Base-by-base conservation (phyloP, 169 alveolate genomes). In the Cryptosporidium xiaoi region DNA sequence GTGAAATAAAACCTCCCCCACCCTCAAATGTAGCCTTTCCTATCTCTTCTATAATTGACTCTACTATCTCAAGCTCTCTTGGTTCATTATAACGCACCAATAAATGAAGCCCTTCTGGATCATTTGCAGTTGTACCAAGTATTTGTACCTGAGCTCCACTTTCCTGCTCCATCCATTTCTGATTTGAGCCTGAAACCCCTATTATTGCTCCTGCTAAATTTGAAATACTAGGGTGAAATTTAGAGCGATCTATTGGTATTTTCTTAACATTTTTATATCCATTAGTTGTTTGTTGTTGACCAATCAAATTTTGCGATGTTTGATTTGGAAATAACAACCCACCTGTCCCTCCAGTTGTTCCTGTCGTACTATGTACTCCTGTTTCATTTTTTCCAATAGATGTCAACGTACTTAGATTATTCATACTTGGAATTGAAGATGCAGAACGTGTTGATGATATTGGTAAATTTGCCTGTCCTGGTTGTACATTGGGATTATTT, bases 11-110 rank as follows among this genome's bases (percentile, higher is more conserved):
- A 8, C 87, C 87, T 12, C 87, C 87, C 2, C 87, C 87, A 4
- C 87, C 87, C 50, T 77, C 87, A 62, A 77, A 77, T 13, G 87
- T 77, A 29, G 87, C 87, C 24, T 71, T 56, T 60, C 87, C 87
- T 60, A 77, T 77, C 50, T 77, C 87, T 3, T 77, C 87, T 27
- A 77, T 77, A 13, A 77, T 77, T 60, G 87, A 62, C 27, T 77
- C 87, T 10, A 77, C 87, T 4, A 77, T 62, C 33, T 77, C 87
- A 6, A 77, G 51, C 33, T 77, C 87, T 6, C 87, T 33, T 40
- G 69, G 87, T 51, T 77, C 87, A 77, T 77, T 77, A 44, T 77
- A 77, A 6, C 87, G 69, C 7, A 77, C 87, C 40, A 77, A 6
- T 34, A 77, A 36, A 60, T 77, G 71, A 16, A 77, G 64, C 24